Conservation (phyloP, 2,329 filamentous ascomycete species). For the Pseudogymnoascus sp. region DNA sequence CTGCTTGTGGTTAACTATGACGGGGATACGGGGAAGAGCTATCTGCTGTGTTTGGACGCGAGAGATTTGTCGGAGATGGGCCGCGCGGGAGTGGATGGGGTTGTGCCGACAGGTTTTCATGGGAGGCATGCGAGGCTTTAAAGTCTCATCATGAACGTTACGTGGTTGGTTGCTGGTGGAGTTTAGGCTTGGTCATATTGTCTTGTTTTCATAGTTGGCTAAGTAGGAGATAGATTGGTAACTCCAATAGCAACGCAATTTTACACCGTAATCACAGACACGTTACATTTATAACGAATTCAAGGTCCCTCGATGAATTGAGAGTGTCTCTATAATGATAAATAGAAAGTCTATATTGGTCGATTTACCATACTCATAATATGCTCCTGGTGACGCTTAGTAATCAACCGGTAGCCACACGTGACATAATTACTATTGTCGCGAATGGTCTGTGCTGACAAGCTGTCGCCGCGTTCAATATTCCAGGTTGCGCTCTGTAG, state of each 20-base stretch:
- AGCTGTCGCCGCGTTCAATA: conserved; percentile 8
- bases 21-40: conserved; percentile 50
- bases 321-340: background rate
- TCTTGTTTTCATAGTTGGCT: background rate
- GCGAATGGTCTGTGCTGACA: conserved; percentile 7
- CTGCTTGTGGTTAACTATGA: conserved; percentile 59
- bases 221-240: background rate
- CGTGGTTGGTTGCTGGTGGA: background rate
- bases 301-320: background rate
- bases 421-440: background rate
- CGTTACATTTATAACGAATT: background rate
- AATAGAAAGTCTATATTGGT: background rate
- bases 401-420: background rate
- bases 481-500: conserved; percentile 6
- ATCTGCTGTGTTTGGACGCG: conserved; percentile 59
- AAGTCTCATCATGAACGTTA: background rate
- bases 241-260: background rate
- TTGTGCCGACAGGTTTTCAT: conserved; percentile 60
- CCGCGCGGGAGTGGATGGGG: conserved; percentile 53
- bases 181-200: background rate
- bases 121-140: conserved; percentile 39
- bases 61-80: conserved; percentile 56
- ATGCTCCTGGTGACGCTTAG: background rate
- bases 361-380: background rate
- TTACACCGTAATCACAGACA: background rate